Evolutionary conservation across 148 eudicot species (phyloP), one percentile per base, ranked within the genome.

Genomic region (Camellia granthamiana): DNA sequence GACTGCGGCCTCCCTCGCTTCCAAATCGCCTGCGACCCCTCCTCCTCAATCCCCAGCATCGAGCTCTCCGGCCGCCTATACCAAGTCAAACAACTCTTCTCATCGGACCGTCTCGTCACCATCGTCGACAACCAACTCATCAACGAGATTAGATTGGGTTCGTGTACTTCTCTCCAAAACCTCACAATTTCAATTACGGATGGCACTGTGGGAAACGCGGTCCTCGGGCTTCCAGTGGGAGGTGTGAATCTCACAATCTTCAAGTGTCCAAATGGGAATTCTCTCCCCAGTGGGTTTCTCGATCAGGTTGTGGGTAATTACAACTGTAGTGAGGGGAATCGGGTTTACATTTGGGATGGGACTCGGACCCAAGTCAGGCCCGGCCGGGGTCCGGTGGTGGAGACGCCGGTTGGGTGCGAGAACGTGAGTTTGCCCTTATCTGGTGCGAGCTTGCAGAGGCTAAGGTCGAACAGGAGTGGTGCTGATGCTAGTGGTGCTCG

Each of bases 1-100:
- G 75, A 49, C 41, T 71, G 75, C 13, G 75, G 75, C 38, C 75
- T 71, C 58, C 75, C 58, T 19, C 58, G 59, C 30, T 71, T 71
- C 75, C 56, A 47, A 49, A 51, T 71, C 56, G 13, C 58, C 75
- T 71, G 75, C 42, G 58, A 51, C 75, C 1, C 38, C 51, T 1
- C 47, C 72, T 41, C 72, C 72, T 30, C 38, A 30, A 4, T 6
- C 49, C 19, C 72, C 14, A 38, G 3, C 3, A 11, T 68, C 49
- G 47, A 68, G 72, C 72, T 68, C 72, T 41, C 72, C 49, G 72
- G 72, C 19, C 51, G 51, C 46, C n/a, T 13, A 18, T 68, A 68
- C 72, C 6, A 43, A 3, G 49, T 68, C 18, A 41, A 68, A 68
- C 10, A 4, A 11, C 16, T 68, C 16, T 68, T 38, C 72, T 18